Conservation (phyloP, 192 early-diverging fungal species). For the Coemansia sp. region DNA sequence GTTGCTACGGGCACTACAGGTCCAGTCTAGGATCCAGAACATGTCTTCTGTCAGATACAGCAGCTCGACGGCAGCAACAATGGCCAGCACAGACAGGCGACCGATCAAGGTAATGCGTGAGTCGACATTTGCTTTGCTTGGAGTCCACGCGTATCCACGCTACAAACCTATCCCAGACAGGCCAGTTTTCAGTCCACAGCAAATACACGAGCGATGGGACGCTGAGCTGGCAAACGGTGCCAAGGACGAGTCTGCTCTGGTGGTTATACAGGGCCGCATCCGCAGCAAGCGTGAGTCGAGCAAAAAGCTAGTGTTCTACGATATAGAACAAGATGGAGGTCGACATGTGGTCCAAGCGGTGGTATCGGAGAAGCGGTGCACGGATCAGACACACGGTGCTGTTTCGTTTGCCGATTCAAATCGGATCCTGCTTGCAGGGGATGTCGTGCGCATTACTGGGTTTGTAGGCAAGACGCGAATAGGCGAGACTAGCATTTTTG, state of each 20-base stretch:
- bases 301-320: constrained; percentile 70
- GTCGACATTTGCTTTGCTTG: not conserved
- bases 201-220: constrained; percentile 8
- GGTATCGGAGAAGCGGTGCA: constrained; percentile 44
- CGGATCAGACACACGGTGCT: not conserved
- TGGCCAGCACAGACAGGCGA: not conserved
- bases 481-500: constrained; percentile 69
- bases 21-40: too few relatives aligned
- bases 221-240: not conserved
- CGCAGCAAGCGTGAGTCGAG: constrained; percentile 66
- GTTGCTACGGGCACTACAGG: too few relatives aligned
- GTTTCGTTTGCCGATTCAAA: constrained; percentile 44
- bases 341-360: constrained; percentile 63
- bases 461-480: constrained; percentile 66
- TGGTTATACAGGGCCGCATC: constrained; percentile 59
- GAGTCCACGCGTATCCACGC: not conserved
- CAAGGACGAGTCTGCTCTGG: not conserved
- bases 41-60: not conserved
- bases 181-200: not conserved
- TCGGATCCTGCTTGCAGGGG: constrained; percentile 58
- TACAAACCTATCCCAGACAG: not conserved
- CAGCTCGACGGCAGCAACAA: constrained; percentile 1
- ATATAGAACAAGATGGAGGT: constrained; percentile 59
- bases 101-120: constrained; percentile 3
- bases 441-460: constrained; percentile 64